Evolutionary conservation across 148 eudicot genomes (phyloP), one percentile per base, ranked within the genome.

Genomic region (Vaccinium myrtillus): DNA sequence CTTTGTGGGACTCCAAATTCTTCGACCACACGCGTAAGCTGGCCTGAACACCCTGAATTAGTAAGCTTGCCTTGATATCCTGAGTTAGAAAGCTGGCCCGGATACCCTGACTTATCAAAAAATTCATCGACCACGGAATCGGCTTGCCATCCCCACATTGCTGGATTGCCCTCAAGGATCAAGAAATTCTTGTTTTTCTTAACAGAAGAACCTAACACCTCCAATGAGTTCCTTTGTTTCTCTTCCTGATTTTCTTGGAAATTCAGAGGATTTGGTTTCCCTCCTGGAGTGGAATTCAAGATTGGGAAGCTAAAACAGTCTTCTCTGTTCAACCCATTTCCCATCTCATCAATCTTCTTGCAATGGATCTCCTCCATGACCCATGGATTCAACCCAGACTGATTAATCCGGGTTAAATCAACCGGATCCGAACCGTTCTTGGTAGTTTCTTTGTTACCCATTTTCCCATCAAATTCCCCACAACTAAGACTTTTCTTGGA

Each of bases 81-180:
- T 43, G 46, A 43, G 46, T 5, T 43, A 43, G 46, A 5, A 4
- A 43, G 46, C 46, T 43, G 46, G 46, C 46, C 46, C 46, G 46
- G 46, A 43, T 43, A 43, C 46, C 46, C 0, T 43, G 46, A 43
- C 5, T 43, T 43, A 43, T 43, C 46, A 43, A 43, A 43, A 43
- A 43, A 43, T 43, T 82, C 53, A 7, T 87, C 75, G 67, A 6
- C 84, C 77, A 69, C 75, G 75, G 88, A 78, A n/a, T 79, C 84
- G 11, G 90, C 81, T 50, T 87, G 91, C 89, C 91, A 83, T 12
- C 83, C 61, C 73, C 87, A 70, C 91, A 86, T 86, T 63, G 36
- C 87, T 32, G 74, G 74, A 4, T 69, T 69, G 18, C 74, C 74
- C 43, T 69, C 74, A 6, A 69, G 74, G 74, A 69, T 30, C 8